Base-by-base conservation (phyloP, 495 filamentous ascomycete genomes). In the Aspergillus panamensis region DNA sequence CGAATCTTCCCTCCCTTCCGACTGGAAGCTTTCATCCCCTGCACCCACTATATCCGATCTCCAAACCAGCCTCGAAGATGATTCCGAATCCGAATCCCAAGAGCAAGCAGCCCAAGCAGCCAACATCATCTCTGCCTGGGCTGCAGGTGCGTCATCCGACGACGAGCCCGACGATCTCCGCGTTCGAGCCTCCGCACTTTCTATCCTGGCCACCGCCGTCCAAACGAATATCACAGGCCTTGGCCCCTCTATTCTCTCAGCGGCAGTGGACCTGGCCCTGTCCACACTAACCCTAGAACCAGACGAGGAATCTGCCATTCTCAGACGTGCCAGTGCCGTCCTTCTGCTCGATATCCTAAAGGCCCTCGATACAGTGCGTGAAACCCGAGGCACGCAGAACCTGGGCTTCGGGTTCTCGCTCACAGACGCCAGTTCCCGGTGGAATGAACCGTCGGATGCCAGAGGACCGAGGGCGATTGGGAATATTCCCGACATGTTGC, bases 131-230 rank as follows among this genome's bases (percentile, higher is more conserved):
- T 72, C 78, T 6, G 87, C 87, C 6, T 96, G 91, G 91, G 82
- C 85, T 51, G 79, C 80, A 42, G 87, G 81, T 51, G 81, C 84
- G 1, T 79, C 82, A 0, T 54, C 64, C 6, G 73, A 77, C 48
- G 66, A 71, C 20, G 69, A 76, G 21, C 77, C 81, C 17, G 91
- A 96, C 62, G 91, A 96, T 63, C 74, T 93, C 2, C 80, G 91
- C 13, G 79, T 92, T 37, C 84, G 91, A 6, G 79, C 89, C 8
- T 94, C 90, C 0, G 90, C 91, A 3, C 69, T 96, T 1, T 88
- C 87, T 6, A 81, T 96, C 16, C 75, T 94, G 17, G 82, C 83
- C 0, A 76, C 74, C 0, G 83, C 83, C 0, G 73, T 92, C 2
- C 86, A 91, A 67, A 84, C 82, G 0, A 87, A 89, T 55, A 72